Conservation (phyloP, 306 rosid genomes). For the Vigna hirtella region DNA sequence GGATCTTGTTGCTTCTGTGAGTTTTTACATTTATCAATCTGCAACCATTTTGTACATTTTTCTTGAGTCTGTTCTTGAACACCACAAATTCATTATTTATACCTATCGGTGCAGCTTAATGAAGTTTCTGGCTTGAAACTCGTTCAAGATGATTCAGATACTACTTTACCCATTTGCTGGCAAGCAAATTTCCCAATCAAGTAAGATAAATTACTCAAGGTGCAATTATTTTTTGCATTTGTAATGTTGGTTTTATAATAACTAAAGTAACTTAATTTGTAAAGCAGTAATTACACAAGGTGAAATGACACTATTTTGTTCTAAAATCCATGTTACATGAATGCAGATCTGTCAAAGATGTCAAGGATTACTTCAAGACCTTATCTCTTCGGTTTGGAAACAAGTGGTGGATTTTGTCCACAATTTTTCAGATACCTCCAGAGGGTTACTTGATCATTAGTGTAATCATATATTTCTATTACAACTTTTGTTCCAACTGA, state of each 20-base stretch:
- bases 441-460: constrained; percentile 77
- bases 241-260: neutral
- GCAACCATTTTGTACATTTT: constrained; percentile 6
- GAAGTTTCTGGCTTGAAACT: constrained; percentile 61
- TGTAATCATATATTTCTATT: constrained; percentile 50
- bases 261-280: neutral
- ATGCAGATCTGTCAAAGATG: constrained; percentile 73
- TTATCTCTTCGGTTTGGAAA: constrained; percentile 69
- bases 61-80: constrained; percentile 20
- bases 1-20: constrained; percentile 72
- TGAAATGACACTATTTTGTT: neutral
- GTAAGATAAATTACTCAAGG: constrained; percentile 45
- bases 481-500: constrained; percentile 14
- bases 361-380: constrained; percentile 71
- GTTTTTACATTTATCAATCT: constrained; percentile 46
- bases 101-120: constrained; percentile 64
- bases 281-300: neutral
- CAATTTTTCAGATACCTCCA: constrained; percentile 65
- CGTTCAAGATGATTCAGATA: constrained; percentile 65
- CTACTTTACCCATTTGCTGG: constrained; percentile 80
- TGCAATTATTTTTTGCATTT: neutral
- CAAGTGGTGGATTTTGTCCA: constrained; percentile 79
- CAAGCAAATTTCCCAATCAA: constrained; percentile 61
- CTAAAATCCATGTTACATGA: constrained; percentile 22
- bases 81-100: constrained; percentile 29